phyloP scores from a whole-genome alignment of 306 rosid species.

The Prunus mongolica region DNA sequence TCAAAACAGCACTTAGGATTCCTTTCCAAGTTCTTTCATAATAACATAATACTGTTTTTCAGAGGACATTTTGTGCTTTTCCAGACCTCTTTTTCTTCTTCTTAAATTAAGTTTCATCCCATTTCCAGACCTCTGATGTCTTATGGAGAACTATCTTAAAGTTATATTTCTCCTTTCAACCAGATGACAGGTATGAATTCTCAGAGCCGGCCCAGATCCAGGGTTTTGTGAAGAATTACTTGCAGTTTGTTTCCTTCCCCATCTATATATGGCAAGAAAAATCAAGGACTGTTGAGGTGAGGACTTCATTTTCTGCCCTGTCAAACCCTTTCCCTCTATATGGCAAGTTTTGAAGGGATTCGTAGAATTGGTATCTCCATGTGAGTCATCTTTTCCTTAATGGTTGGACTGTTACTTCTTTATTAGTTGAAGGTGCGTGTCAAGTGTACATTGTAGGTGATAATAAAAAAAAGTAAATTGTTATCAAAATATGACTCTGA shows the following conservation, averaged over 20 bases:
- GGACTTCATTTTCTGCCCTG: not conserved
- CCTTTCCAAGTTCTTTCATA: not conserved
- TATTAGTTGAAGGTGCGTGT: not conserved
- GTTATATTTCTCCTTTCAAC: conserved; percentile 30
- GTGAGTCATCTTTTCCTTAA: not conserved
- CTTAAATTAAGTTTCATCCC: too few relatives aligned
- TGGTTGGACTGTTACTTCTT: not conserved
- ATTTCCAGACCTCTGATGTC: not conserved
- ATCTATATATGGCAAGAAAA: conserved; percentile 95
- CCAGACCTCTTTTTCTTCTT: too few relatives aligned
- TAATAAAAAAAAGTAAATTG: not conserved
- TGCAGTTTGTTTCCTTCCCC: conserved; percentile 95
- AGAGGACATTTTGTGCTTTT: too few relatives aligned
- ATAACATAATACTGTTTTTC: not conserved
- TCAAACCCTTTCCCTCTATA: not conserved
- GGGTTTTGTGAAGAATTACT: conserved; percentile 92
- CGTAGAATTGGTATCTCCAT: not conserved
- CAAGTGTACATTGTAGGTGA: not conserved
- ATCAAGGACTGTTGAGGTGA: conserved; percentile 83
- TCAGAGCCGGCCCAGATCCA: conserved; percentile 76
- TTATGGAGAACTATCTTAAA: not conserved
- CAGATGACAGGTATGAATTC: conserved; percentile 92
- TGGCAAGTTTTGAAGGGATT: conserved; percentile 1
- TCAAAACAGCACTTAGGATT: not conserved
- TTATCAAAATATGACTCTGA: not conserved